A percentile compares a stretch with the other conserved stretches of the same genome.
These are phyloP conservation scores for Penicillium olsonii DNA, from an alignment of 2,329 filamentous ascomycete genomes.

Conservation along the genomic window DNA sequence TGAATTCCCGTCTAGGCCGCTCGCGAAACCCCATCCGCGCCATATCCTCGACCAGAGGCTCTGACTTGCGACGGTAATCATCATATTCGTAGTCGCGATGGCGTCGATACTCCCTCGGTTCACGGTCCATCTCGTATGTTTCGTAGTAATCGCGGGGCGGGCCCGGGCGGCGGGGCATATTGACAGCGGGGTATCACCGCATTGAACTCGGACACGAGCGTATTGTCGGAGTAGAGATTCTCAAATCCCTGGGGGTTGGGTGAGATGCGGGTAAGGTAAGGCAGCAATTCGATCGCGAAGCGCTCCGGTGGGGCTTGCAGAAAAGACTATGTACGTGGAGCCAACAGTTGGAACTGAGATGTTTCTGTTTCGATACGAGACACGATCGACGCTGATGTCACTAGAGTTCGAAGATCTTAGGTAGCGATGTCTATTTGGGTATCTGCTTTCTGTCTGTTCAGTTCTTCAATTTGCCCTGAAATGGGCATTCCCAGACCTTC, in stretches of 20 bases:
- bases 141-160: conserved; percentile 33
- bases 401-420: not conserved
- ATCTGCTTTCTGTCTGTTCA: too few relatives aligned
- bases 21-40: conserved; percentile 45
- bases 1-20: conserved; percentile 34
- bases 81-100: conserved; percentile 30
- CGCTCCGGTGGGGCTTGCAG: not conserved
- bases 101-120: conserved; percentile 28
- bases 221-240: not conserved
- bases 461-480: too few relatives aligned
- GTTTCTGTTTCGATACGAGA: not conserved
- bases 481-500: too few relatives aligned
- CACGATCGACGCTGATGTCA: conserved; percentile 15
- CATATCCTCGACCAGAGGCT: conserved; percentile 47
- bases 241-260: too few relatives aligned
- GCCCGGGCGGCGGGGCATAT: conserved; percentile 34
- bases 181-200: conserved; percentile 3
- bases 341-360: not conserved
- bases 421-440: too few relatives aligned
- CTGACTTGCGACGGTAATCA: conserved; percentile 34
- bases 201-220: not conserved
- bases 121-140: conserved; percentile 28
- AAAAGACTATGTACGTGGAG: not conserved
- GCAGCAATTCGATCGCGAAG: not conserved
- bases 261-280: not conserved